phyloP scores from a whole-genome alignment of 331 rosid species.

The Cydonia oblonga region DNA sequence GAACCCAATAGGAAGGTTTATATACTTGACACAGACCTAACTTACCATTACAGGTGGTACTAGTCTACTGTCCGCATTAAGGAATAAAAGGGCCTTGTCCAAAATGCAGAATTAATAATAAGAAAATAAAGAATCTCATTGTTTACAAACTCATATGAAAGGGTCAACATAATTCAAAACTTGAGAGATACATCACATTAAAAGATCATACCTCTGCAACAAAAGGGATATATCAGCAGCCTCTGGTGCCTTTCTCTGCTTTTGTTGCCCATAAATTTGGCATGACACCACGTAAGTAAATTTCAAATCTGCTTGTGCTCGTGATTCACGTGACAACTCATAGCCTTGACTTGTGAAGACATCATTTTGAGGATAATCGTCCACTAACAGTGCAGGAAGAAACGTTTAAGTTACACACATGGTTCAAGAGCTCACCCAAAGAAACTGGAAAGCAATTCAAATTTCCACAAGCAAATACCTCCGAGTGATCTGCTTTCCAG shows the following conservation, averaged over 20 bases:
- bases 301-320: conserved; percentile 94
- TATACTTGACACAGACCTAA: background rate
- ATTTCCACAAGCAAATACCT: conserved; percentile 37
- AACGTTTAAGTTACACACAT: conserved; percentile 9
- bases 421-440: background rate
- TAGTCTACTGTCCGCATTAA: background rate
- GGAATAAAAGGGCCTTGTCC: background rate
- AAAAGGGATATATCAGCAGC: conserved; percentile 89
- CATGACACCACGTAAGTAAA: conserved; percentile 94
- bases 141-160: background rate
- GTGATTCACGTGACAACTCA: conserved; percentile 68
- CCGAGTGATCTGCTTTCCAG: conserved; percentile 67
- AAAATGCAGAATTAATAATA: background rate
- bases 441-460: background rate
- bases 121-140: background rate
- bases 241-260: conserved; percentile 61
- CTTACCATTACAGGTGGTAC: background rate
- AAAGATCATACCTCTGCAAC: conserved; percentile 63
- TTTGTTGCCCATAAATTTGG: conserved; percentile 98
- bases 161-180: background rate
- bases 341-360: conserved; percentile 55
- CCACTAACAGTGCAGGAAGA: conserved; percentile 30
- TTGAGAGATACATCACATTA: background rate
- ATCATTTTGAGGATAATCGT: conserved; percentile 41
- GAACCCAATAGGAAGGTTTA: background rate